Base-by-base conservation (phyloP, 78 protist genomes). In the Polysphondylium violaceum region DNA sequence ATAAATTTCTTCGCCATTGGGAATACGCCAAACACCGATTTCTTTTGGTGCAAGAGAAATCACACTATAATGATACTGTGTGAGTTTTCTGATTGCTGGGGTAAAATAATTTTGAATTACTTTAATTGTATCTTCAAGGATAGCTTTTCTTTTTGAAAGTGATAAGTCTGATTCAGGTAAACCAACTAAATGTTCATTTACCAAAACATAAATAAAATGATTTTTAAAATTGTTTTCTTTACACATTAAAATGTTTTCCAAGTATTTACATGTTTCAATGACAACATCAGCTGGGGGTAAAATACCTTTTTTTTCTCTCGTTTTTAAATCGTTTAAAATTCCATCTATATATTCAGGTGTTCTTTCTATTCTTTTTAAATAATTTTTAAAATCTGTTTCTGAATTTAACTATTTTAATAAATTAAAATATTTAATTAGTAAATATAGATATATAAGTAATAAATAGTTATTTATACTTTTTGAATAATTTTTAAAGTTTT, bases 1-100 rank as follows among this genome's bases (percentile, higher is more conserved):
- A 76, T 76, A 76, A 6, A 63, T 43, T 40, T 76, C 87, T 29
- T 76, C 87, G 12, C 87, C 87, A n/a, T 64, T 76, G 7, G 87
- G 87, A 23, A 76, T 29, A 25, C 74, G 33, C 87, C 87, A 76
- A 33, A 76, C 27, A 11, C 83, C 83, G 3, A 74, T 63, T 76
- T 76, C 65, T n/a, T 55, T 76, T 63, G 68, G 68, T 17, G 68
- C 50, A 0, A 29, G 25, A 63, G 73, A 55, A 35, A 60, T 47
- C 17, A 63, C 17, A 29, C 21, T 47, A 50, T 41, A 27, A 38
- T 76, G 87, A 12, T 55, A 47, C 19, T 53, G 27, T 11, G 47
- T 33, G 2, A 76, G 35, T n/a, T 58, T 35, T 47, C 72, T 63
- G 21, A 76, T 27, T 76, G 74, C 63, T 0, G 74, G 87, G 33